phyloP scores from a whole-genome alignment of 192 early-diverging fungal genomes.

The Oehlia diaphana region DNA sequence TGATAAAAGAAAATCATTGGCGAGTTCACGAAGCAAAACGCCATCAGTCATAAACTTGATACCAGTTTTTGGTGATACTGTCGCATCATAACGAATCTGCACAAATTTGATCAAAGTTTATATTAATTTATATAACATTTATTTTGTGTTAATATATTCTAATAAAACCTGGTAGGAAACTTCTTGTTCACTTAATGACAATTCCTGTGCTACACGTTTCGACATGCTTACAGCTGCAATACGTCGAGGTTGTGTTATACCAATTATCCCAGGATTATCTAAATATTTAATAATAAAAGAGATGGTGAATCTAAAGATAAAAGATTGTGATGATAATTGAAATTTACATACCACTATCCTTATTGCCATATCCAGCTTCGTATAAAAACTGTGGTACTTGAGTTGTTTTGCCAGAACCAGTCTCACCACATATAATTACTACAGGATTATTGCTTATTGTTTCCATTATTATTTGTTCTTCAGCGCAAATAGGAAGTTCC shows the following conservation, averaged over 20 bases:
- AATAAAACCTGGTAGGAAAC: conserved; percentile 65
- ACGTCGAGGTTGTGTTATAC: conserved; percentile 96
- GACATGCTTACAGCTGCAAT: conserved; percentile 98
- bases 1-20: conserved; percentile 81
- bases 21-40: conserved; percentile 93
- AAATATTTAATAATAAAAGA: neutral
- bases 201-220: conserved; percentile 88
- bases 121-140: neutral
- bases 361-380: conserved; percentile 96
- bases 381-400: conserved; percentile 98
- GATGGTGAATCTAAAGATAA: neutral
- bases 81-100: conserved; percentile 91
- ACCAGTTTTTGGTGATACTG: conserved; percentile 68
- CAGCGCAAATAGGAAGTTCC: conserved; percentile 85
- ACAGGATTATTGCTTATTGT: conserved; percentile 83
- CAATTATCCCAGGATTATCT: conserved; percentile 87
- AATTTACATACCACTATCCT: conserved; percentile 50
- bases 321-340: neutral
- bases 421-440: conserved; percentile 95
- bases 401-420: conserved; percentile 95
- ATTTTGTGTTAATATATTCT: neutral
- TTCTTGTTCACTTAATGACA: conserved; percentile 69
- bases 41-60: conserved; percentile 99
- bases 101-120: conserved; percentile 36
- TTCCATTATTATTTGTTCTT: conserved; percentile 99